Base-by-base conservation (phyloP, 345 rosid genomes). In the Cardiospermum halicacabum region DNA sequence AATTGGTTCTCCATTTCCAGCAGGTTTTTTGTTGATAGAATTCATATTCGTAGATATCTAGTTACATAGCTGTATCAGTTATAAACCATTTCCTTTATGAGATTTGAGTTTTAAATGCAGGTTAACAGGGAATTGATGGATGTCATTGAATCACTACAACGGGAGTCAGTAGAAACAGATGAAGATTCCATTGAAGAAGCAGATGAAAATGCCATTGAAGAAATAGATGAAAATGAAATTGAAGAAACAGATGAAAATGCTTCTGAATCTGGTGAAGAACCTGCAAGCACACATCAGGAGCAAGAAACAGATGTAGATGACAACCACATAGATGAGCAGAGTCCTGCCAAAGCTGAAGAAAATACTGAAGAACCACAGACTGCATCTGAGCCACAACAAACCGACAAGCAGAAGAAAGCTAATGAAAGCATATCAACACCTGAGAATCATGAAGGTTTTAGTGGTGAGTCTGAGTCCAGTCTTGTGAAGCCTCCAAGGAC, bases 71-170 rank as follows among this genome's bases (percentile, higher is more conserved):
- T 4, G 13, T 28, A 15, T 3, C 8, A 24, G 21, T 30, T n/a
- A 19, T n/a, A 28, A 55, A 6, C n/a, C n/a, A 55, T 30, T 30
- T 55, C 39, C 59, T 4, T 21, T 57, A 57, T 36, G 27, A 57
- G 15, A 21, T 21, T 18, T 21, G 39, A 21, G 28, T 58, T 51
- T 31, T 4, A 6, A 13, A 60, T 51, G 24, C 71, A 81, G 82
- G 81, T 81, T n/a, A 81, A 81, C 37, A 45, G 77, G 30, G 79
- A 81, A 32, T 50, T 78, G 25, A 78, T 75, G 85, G 66, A 56
- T 25, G 77, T 74, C 57, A 73, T 78, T 18, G 81, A 81, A 58
- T 60, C 75, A 12, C 72, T 81, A 5, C 77, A 73, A 54, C 19
- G 49, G 3, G 34, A 65, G 19, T 56, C 66, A 6, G 80, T 66